Conservation (phyloP, 2,329 filamentous ascomycete genomes). For the Clonostachys rhizophaga region DNA sequence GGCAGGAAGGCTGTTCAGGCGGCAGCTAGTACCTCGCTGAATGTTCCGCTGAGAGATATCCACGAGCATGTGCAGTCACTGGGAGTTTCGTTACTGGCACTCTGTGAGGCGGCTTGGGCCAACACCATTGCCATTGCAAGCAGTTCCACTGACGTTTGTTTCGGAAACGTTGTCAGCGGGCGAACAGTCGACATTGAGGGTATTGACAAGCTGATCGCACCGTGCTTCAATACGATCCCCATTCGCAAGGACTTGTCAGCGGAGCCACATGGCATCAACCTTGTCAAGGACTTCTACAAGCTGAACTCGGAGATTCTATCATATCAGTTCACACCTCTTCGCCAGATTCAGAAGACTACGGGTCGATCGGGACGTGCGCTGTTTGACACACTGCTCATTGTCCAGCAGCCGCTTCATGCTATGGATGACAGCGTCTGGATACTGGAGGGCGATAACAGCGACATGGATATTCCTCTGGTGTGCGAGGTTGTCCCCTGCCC, state of each 20-base stretch:
- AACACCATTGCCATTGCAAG: constrained; percentile 55
- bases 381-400: constrained; percentile 76
- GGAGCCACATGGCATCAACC: constrained; percentile 1
- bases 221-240: constrained; percentile 89
- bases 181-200: constrained; percentile 62
- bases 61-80: constrained; percentile 44
- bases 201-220: constrained; percentile 72
- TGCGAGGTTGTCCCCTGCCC: constrained; percentile 65
- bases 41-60: constrained; percentile 35
- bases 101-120: constrained; percentile 72
- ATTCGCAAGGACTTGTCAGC: constrained; percentile 52
- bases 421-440: constrained; percentile 54
- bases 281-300: constrained; percentile 56
- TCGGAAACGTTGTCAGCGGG: constrained; percentile 82
- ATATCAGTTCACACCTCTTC: constrained; percentile 71
- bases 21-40: constrained; percentile 17
- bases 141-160: constrained; percentile 64
- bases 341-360: constrained; percentile 58
- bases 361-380: constrained; percentile 43
- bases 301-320: constrained; percentile 57
- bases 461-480: constrained; percentile 74
- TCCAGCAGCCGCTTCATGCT: constrained; percentile 62
- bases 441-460: constrained; percentile 49
- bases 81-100: constrained; percentile 57
- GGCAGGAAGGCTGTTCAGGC: constrained; percentile 16